These are phyloP conservation scores for Aureobasidium melanogenum DNA, from an alignment of 2,329 filamentous ascomycete species.

Conservation along the genomic window DNA sequence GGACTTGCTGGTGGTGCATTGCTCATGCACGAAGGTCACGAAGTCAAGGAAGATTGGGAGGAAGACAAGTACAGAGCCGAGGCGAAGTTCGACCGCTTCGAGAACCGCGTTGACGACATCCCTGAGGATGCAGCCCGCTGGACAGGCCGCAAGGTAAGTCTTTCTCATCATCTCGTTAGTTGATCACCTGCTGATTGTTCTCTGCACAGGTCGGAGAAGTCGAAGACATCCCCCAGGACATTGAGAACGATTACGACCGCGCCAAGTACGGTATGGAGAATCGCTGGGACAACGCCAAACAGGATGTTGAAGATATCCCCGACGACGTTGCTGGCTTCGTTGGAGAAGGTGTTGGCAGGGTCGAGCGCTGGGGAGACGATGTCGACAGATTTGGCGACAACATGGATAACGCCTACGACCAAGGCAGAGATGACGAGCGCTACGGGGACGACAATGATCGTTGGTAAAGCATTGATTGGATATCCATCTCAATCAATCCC, in stretches of 20 bases:
- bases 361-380: conserved; percentile 35
- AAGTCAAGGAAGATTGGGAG: conserved; percentile 27
- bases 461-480: background rate
- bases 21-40: conserved; percentile 37
- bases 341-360: conserved; percentile 34
- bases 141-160: conserved; percentile 31
- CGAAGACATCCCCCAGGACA: conserved; percentile 31
- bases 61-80: conserved; percentile 23
- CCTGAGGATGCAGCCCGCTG: conserved; percentile 36
- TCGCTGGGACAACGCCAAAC: conserved; percentile 23
- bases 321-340: conserved; percentile 30
- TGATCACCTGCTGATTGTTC: background rate
- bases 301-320: conserved; percentile 29
- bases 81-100: conserved; percentile 17
- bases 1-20: conserved; percentile 36
- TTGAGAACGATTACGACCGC: conserved; percentile 25
- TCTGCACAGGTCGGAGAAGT: conserved; percentile 28
- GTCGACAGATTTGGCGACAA: conserved; percentile 27
- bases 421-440: conserved; percentile 28
- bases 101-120: conserved; percentile 30
- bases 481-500: background rate
- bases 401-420: conserved; percentile 36
- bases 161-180: background rate
- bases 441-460: conserved; percentile 18
- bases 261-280: conserved; percentile 23